Evolutionary conservation across 2,329 filamentous ascomycete genomes (phyloP), one percentile per base, ranked within the genome.

Genomic region (Penicillium hordei): DNA sequence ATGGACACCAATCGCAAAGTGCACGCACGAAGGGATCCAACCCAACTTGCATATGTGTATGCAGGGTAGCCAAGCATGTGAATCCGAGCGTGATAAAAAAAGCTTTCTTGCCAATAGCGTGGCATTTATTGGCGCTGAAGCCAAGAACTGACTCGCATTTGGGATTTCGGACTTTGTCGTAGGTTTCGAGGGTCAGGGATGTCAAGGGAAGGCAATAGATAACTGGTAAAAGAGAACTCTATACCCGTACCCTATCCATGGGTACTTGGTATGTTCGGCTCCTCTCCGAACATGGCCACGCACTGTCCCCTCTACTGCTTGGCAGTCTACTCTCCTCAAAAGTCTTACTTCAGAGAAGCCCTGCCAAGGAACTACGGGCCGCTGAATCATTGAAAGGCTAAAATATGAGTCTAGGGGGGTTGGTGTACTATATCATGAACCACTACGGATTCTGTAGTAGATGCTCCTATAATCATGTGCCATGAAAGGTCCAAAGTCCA

Each of bases 51-150:
- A 23, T 19, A 42, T 27, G 29, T 33, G 31, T 33, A 15, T 31
- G 25, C 17, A 33, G 23, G 25, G 15, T 15, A 12, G 17, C 31
- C 39, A 44, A 52, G 48, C 15, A n/a, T 44, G 19, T 7, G 29
- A 31, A 29, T 50, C 45, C 19, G 38, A 44, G 36, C 48, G 34
- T 9, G 21, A 55, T 48, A 21, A 38, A 62, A 36, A 39, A 58
- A 60, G 61, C 55, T 63, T 62, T 53, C 12, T 33, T 62, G 57
- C 46, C 61, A 60, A 62, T 59, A 19, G n/a, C 52, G 19, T 48
- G 52, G 58, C 48, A 27, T 53, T 51, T 54, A 48, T 58, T 54
- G 58, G 58, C 55, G 51, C 45, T 51, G 49, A 40, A 52, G 55
- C 50, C 55, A 56, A 58, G 61, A 51, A 50, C 45, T 12, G 17